Evolutionary conservation across 176 grass and related monocot species (phyloP).

Genomic region (Aegilops bicornis): DNA sequence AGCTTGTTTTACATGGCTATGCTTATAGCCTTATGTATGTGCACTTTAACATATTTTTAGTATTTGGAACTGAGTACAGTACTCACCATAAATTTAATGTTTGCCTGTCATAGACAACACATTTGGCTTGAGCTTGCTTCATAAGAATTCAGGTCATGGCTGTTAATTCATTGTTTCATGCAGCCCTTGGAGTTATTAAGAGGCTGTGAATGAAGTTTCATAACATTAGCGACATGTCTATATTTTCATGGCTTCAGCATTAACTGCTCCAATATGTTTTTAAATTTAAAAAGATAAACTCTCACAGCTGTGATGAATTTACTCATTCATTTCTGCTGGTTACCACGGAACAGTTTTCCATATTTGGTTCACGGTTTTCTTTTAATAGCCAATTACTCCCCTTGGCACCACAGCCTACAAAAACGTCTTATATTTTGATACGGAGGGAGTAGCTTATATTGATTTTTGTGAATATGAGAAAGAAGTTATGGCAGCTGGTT

Average conservation of each 20-base stretch:
- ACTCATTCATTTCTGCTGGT: background rate
- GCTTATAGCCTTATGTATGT: conserved; percentile 20
- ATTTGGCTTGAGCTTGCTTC: conserved; percentile 29
- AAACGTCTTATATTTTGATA: no score
- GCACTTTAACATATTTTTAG: conserved; percentile 15
- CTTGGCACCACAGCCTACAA: background rate
- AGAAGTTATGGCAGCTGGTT: conserved; percentile 12
- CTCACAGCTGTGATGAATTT: background rate
- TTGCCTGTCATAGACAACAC: conserved; percentile 11
- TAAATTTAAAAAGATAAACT: background rate
- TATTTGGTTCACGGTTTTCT: conserved; percentile 5
- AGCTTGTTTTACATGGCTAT: conserved; percentile 33
- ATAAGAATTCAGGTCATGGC: background rate
- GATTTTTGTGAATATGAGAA: conserved; percentile 13
- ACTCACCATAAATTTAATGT: conserved; percentile 2
- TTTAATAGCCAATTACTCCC: background rate
- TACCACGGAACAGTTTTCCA: background rate
- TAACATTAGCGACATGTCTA: conserved; percentile 5
- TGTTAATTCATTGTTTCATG: background rate
- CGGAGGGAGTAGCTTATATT: background rate
- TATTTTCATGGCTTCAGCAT: conserved; percentile 17
- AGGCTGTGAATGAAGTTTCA: background rate
- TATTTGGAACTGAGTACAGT: conserved; percentile 14
- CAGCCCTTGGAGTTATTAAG: background rate
- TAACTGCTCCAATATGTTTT: background rate